Base-by-base conservation (phyloP, 78 protist genomes). In the Speleostelium caveatum region DNA sequence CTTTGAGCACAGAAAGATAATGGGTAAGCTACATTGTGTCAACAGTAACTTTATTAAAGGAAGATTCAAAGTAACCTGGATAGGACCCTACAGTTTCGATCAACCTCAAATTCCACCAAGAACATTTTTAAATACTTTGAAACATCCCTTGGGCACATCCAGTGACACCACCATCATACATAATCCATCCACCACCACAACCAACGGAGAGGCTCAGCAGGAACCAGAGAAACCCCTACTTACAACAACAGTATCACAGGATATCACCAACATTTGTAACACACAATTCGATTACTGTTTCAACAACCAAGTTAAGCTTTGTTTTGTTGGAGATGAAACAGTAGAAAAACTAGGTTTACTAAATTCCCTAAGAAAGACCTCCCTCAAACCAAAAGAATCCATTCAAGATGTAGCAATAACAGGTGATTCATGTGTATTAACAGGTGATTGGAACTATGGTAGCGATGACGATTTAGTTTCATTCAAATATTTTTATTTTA, bases 271-370 rank as follows among this genome's bases (percentile, higher is more conserved):
- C 30, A 22, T 33, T 32, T 72, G 78, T 33, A 53, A 24, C 0
- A 41, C 78, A 21, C 42, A 72, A 72, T 26, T 51, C 51, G 78
- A 72, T 33, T 55, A 51, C n/a, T 83, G 91, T 69, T 41, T 69
- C 21, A 83, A 83, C 42, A 83, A 69, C 58, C 78, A 83, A 49
- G 91, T 83, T 60, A 83, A 83, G 24, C 73, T 83, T 2, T 83
- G 91, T 45, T 45, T 83, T 39, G 79, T 83, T 41, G 91, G 91
- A 60, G 91, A 83, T 2, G 91, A 83, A 35, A 69, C 42, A 3
- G 32, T 38, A 32, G 91, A 83, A 28, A 83, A 83, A 32, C 17
- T 69, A 1, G 19, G 36, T 39, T 42, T 83, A 3, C 69, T 55
- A 22, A 69, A 67, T 65, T 38, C 32, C 10, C 45, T 83, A 28